Base-by-base conservation (phyloP, 805 yeast species). In the Candida saitoana region DNA sequence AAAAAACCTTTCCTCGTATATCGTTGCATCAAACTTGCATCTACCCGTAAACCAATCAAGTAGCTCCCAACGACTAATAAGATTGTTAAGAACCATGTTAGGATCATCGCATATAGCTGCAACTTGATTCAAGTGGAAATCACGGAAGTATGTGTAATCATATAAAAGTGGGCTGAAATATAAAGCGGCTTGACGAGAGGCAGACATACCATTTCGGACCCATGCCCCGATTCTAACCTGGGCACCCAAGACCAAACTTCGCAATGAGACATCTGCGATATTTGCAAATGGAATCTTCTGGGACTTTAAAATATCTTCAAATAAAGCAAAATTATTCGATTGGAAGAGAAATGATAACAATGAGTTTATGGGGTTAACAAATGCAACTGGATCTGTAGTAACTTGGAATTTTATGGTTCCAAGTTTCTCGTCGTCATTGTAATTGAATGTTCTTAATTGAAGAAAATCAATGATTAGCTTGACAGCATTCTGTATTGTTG, bases 131-230 rank as follows among this genome's bases (percentile, higher is more conserved):
- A 77, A 48, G 47, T 71, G 76, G 7, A 77, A 43, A 42, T 74
- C 78, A 37, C 76, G 69, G 38, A 61, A 60, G 41, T 55, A 65
- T 0, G 71, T 63, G 18, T 64, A 49, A 43, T 74, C 75, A 2
- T 71, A 57, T 54, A 73, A 64, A 3, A 57, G 47, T 5, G 63
- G 51, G n/a, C 69, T 73, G 41, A 65, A 64, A 47, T 80, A 79
- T 12, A 73, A 60, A 0, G 73, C 55, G 0, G 80, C 74, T 48
- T 79, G 80, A 34, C 73, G 67, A 3, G 77, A 58, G 2, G 73
- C 76, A 4, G 76, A 69, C 40, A 66, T 54, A 16, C 93, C 93
- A 52, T 84, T 84, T 62, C 91, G 73, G 2, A 84, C 74, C 93
- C 93, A 84, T 46, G 76, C 78, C 1, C 85, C 85, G 1, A 76